Conservation (phyloP, 768 basidiomycete genomes). For the Xerocomellus amylosporus region DNA sequence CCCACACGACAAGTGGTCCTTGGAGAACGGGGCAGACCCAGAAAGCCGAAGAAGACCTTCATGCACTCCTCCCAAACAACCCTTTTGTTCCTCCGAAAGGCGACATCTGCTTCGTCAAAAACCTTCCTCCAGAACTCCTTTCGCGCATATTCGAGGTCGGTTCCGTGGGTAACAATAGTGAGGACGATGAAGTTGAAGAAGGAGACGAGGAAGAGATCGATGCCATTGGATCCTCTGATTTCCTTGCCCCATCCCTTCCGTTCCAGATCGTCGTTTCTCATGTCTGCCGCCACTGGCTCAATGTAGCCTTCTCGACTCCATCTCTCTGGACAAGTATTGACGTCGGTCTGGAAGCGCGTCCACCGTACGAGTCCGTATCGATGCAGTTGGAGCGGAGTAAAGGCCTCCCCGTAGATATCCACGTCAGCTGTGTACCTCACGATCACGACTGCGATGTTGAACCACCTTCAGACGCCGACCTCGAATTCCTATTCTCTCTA, state of each 20-base stretch:
- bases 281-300: conserved; percentile 49
- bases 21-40: conserved; percentile 7
- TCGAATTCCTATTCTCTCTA: conserved; percentile 30
- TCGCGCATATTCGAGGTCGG: conserved; percentile 54
- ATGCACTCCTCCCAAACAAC: conserved; percentile 40
- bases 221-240: conserved; percentile 2
- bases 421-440: conserved; percentile 42
- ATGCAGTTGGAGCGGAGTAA: conserved; percentile 55
- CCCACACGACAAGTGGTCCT: background rate
- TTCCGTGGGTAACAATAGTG: conserved; percentile 31
- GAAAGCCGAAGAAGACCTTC: background rate
- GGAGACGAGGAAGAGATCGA: conserved; percentile 4
- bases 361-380: conserved; percentile 44
- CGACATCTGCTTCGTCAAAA: conserved; percentile 45
- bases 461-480: conserved; percentile 22
- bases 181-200: conserved; percentile 16
- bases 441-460: conserved; percentile 19
- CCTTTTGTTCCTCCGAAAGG: conserved; percentile 46
- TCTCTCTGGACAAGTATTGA: conserved; percentile 52
- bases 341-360: conserved; percentile 26
- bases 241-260: conserved; percentile 16
- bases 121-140: conserved; percentile 55
- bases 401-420: conserved; percentile 51
- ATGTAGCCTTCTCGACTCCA: conserved; percentile 48
- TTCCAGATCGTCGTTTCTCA: conserved; percentile 39